A percentile compares a stretch with the other conserved stretches of the same genome.
phyloP scores from a whole-genome alignment of 495 filamentous ascomycete species.

The Bacidia rubella region DNA sequence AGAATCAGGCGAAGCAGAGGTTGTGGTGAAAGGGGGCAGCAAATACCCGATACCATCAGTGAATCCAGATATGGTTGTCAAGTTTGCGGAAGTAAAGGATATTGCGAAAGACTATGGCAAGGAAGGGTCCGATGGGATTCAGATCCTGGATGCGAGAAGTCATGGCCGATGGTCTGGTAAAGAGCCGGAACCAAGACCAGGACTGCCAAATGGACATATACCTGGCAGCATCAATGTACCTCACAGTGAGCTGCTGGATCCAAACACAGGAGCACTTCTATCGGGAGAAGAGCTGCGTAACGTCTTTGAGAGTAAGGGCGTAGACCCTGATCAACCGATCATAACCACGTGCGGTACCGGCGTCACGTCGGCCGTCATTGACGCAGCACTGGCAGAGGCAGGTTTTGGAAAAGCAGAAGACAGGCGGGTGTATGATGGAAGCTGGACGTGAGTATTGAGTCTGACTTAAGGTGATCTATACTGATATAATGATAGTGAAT shows the following conservation, averaged over 20 bases:
- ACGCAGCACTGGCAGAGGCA: constrained; percentile 71
- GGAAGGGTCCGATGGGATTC: constrained; percentile 65
- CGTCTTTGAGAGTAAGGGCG: constrained; percentile 61
- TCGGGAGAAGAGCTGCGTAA: constrained; percentile 53
- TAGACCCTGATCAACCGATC: constrained; percentile 73
- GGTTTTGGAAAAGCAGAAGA: constrained; percentile 54
- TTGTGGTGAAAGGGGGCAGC: constrained; percentile 30
- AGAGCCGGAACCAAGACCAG: constrained; percentile 75
- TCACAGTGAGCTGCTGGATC: constrained; percentile 66
- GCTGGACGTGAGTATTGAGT: constrained; percentile 72
- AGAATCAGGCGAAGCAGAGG: constrained; percentile 61
- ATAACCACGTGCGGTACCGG: constrained; percentile 87
- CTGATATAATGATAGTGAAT: constrained; percentile 41
- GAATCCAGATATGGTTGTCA: constrained; percentile 42
- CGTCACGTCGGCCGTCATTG: constrained; percentile 85
- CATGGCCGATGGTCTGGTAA: constrained; percentile 66
- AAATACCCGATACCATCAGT: constrained; percentile 43
- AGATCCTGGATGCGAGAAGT: constrained; percentile 82
- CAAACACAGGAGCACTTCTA: constrained; percentile 67
- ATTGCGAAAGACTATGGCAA: constrained; percentile 61
- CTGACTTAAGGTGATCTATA: constrained; percentile 1
- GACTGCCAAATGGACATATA: constrained; percentile 82
- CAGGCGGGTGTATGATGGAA: constrained; percentile 82
- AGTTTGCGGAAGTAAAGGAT: constrained; percentile 68
- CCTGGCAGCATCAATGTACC: constrained; percentile 78